Evolutionary conservation across 176 grass and related monocot genomes (phyloP).

Genomic region (Carex pumila): DNA sequence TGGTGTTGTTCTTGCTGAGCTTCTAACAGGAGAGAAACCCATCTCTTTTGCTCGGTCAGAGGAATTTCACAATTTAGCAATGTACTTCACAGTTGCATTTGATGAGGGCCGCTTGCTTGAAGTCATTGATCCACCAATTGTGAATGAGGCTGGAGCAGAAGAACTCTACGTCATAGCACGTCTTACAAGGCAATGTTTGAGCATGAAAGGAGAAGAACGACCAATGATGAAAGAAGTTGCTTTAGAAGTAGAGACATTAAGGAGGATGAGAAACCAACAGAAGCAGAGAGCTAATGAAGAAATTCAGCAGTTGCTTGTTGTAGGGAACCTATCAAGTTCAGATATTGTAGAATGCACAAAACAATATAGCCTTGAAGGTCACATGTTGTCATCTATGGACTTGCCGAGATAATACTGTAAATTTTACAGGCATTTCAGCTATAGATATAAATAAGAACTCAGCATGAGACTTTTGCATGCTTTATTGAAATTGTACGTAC

Average conservation of each 20-base stretch:
- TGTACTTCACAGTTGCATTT: not conserved
- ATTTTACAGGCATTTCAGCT: not conserved
- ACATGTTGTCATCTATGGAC: not conserved
- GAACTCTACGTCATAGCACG: not conserved
- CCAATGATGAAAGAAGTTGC: conserved; percentile 22
- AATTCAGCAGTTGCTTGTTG: not conserved
- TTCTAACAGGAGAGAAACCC: conserved; percentile 15
- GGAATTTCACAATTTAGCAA: not conserved
- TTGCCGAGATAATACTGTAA: not conserved
- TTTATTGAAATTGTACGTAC: not conserved
- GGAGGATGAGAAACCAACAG: not conserved
- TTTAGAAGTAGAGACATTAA: not conserved
- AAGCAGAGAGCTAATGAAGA: not conserved
- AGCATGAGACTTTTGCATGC: not conserved
- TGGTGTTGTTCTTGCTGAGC: conserved; percentile 24
- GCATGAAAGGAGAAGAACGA: not conserved
- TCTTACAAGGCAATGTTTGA: conserved; percentile 7
- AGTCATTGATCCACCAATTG: not conserved
- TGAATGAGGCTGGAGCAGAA: not conserved
- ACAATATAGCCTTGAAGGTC: not conserved
- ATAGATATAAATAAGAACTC: not conserved
- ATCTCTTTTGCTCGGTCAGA: conserved; percentile 15
- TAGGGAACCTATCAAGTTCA: not conserved
- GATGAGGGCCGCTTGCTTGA: not conserved
- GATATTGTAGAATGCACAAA: not conserved